Conservation (phyloP, 768 basidiomycete species). For the Saitozyma sp. region DNA sequence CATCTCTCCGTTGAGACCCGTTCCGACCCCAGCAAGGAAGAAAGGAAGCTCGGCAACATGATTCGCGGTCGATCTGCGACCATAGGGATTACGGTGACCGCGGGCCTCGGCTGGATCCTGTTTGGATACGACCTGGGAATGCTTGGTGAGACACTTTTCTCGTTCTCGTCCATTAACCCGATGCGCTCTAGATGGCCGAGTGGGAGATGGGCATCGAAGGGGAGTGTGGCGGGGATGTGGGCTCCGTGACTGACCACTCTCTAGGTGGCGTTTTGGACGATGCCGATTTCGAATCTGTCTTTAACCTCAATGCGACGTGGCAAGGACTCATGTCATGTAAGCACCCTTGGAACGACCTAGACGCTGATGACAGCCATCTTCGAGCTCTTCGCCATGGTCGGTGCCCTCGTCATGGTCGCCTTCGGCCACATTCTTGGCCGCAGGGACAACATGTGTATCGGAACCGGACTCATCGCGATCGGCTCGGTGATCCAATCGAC, state of each 20-base stretch:
- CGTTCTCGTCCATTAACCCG: neutral
- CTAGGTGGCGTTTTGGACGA: too few relatives aligned
- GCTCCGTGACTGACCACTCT: too few relatives aligned
- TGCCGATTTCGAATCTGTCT: too few relatives aligned
- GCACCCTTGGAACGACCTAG: neutral
- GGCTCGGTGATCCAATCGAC: neutral
- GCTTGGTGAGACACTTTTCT: neutral
- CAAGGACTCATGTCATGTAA: neutral
- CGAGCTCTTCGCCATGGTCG: slow-evolving; percentile 1
- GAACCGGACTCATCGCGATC: slow-evolving; percentile 1
- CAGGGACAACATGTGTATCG: neutral
- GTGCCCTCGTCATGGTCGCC: slow-evolving; percentile 1
- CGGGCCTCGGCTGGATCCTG: slow-evolving; percentile 3
- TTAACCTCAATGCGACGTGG: too few relatives aligned
- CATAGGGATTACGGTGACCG: neutral
- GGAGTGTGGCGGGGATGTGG: too few relatives aligned
- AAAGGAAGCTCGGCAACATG: neutral
- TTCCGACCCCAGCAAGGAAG: too few relatives aligned
- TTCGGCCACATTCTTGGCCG: neutral
- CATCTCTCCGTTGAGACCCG: too few relatives aligned
- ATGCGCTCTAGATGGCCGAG: neutral
- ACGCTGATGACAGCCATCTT: neutral
- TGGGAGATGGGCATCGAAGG: too few relatives aligned
- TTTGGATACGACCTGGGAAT: slow-evolving; percentile 4
- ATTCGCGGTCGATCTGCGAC: neutral